Percentiles rank a stretch among this genome's conserved stretches.
Evolutionary conservation across 345 rosid genomes (phyloP).

Genomic region (Arabis hirsuta): DNA sequence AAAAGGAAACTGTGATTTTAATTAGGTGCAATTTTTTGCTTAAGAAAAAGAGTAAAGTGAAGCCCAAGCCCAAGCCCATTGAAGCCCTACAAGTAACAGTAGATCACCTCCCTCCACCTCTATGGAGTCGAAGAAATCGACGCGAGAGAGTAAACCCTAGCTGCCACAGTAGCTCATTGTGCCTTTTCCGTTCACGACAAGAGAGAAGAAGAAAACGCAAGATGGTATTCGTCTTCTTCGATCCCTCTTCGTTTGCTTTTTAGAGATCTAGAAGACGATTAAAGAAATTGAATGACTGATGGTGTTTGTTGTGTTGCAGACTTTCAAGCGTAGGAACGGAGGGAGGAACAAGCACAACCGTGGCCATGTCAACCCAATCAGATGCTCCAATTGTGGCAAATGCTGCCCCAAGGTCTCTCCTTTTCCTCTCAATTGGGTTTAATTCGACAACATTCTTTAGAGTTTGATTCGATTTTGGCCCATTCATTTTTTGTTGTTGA

Average conservation of each 20-base stretch:
- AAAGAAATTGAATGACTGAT: constrained; percentile 1
- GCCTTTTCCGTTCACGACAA: not conserved
- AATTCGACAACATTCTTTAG: constrained; percentile 1
- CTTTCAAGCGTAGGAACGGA: constrained; percentile 93
- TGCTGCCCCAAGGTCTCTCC: constrained; percentile 77
- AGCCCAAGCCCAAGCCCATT: not conserved
- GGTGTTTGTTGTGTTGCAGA: constrained; percentile 45
- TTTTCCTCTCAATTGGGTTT: not conserved
- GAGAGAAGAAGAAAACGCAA: not conserved
- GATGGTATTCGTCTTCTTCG: constrained; percentile 1
- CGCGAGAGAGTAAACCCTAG: constrained; percentile 25
- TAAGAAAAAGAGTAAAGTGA: too few relatives aligned
- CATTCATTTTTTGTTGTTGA: not conserved
- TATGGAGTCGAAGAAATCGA: not conserved
- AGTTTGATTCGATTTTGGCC: constrained; percentile 3
- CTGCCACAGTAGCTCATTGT: constrained; percentile 2
- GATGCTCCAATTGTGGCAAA: constrained; percentile 94
- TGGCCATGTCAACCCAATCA: constrained; percentile 82
- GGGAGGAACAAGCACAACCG: constrained; percentile 97
- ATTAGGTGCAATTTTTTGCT: too few relatives aligned
- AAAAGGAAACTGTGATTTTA: too few relatives aligned
- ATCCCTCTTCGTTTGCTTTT: not conserved
- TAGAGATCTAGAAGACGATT: not conserved
- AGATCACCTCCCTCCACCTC: not conserved
- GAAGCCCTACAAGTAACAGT: not conserved